Conservation (phyloP, 192 early-diverging fungal species). For the Backusella psychrophila region DNA sequence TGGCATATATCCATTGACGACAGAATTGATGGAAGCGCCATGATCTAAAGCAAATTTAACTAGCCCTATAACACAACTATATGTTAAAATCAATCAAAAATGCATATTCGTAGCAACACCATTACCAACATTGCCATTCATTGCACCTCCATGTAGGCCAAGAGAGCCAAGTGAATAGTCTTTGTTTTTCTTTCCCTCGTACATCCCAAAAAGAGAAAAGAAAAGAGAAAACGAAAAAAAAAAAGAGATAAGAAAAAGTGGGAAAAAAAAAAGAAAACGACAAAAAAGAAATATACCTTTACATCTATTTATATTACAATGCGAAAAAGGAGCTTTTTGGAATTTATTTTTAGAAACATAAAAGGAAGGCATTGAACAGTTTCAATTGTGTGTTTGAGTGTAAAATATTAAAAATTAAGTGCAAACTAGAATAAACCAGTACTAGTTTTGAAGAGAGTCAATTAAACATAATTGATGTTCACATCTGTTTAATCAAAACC, state of each 20-base stretch:
- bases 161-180: constrained; percentile 26
- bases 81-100: not conserved
- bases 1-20: constrained; percentile 62
- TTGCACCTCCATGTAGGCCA: constrained; percentile 48
- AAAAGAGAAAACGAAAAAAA: not conserved
- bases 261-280: not conserved
- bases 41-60: constrained; percentile 64
- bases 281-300: not conserved
- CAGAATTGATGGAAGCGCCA: constrained; percentile 66
- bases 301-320: not conserved
- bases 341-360: not conserved
- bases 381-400: not conserved
- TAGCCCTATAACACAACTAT: constrained; percentile 32
- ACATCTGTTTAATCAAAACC: not conserved
- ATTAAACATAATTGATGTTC: not conserved
- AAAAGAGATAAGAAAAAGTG: not conserved
- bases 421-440: not conserved
- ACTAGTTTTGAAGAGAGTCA: not conserved
- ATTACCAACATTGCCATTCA: constrained; percentile 51
- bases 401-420: not conserved
- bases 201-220: not conserved
- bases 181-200: constrained; percentile 14
- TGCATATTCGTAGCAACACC: too few species aligned
- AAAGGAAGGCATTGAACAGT: not conserved
- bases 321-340: not conserved